These are phyloP conservation scores for Pseudocercospora fuligena DNA, from an alignment of 2,329 filamentous ascomycete genomes.

Conservation along the genomic window DNA sequence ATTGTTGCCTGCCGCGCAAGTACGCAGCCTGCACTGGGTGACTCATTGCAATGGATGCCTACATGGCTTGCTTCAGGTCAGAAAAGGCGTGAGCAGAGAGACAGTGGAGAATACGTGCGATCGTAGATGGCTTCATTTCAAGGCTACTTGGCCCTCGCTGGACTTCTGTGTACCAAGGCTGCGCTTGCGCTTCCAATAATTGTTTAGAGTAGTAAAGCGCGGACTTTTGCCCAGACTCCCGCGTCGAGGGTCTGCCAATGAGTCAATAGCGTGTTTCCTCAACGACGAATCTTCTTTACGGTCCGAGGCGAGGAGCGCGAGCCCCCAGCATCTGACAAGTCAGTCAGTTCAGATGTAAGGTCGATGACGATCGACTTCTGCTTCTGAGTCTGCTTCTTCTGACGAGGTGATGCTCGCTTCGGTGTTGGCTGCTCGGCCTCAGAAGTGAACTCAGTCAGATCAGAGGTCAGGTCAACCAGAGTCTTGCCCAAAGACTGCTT, in stretches of 20 bases:
- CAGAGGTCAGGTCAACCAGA: not conserved
- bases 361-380: not conserved
- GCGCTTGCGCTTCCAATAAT: not conserved
- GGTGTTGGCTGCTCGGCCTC: not conserved
- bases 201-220: not conserved
- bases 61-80: not conserved
- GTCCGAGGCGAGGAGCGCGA: not conserved
- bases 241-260: not conserved
- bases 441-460: slow-evolving; percentile 5
- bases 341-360: not conserved
- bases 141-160: not conserved
- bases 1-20: not conserved
- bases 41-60: not conserved
- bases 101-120: too few relatives aligned
- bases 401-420: not conserved
- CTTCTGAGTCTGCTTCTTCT: not conserved
- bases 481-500: not conserved
- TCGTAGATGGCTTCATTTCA: not conserved
- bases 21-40: not conserved
- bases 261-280: not conserved
- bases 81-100: too few relatives aligned
- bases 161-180: not conserved
- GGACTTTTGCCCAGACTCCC: not conserved
- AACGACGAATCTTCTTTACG: not conserved
- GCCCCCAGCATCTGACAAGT: not conserved